These are phyloP conservation scores for Fusarium agapanthi DNA, from an alignment of 2,329 filamentous ascomycete species.

Conservation along the genomic window DNA sequence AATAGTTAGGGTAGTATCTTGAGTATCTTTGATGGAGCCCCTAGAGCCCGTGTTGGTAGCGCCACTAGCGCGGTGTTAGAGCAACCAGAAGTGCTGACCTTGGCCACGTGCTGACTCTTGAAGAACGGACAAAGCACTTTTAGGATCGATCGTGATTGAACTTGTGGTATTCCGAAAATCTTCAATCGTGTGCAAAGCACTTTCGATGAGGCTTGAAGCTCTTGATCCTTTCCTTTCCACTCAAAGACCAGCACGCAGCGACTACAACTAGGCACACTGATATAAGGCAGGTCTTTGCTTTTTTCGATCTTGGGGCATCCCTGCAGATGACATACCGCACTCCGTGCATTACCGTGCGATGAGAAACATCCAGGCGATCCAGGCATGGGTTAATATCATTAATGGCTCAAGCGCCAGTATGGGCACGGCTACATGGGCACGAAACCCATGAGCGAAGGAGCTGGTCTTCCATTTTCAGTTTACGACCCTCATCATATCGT, in stretches of 20 bases:
- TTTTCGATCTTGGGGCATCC: conserved; percentile 22
- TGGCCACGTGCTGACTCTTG: neutral
- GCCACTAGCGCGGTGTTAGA: conserved; percentile 9
- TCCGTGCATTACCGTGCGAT: neutral
- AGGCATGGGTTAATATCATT: neutral
- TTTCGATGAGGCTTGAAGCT: neutral
- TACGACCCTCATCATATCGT: conserved; percentile 18
- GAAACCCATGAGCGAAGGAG: neutral
- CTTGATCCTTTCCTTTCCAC: neutral
- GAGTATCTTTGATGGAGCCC: neutral
- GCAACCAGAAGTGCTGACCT: neutral
- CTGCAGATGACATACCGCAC: conserved; percentile 17
- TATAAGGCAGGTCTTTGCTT: conserved; percentile 4
- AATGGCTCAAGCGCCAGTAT: neutral
- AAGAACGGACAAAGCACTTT: neutral
- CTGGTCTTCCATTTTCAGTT: neutral
- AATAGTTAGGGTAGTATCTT: neutral
- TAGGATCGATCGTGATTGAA: neutral
- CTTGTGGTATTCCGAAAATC: neutral
- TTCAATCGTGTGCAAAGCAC: neutral
- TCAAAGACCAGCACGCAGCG: neutral
- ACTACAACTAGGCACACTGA: neutral
- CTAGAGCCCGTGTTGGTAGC: neutral
- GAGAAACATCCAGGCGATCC: conserved; percentile 5
- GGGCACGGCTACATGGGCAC: neutral